Evolutionary conservation across 441 rosid species (phyloP), one percentile per base, ranked within the genome.

Genomic region (Mallotus japonicus): DNA sequence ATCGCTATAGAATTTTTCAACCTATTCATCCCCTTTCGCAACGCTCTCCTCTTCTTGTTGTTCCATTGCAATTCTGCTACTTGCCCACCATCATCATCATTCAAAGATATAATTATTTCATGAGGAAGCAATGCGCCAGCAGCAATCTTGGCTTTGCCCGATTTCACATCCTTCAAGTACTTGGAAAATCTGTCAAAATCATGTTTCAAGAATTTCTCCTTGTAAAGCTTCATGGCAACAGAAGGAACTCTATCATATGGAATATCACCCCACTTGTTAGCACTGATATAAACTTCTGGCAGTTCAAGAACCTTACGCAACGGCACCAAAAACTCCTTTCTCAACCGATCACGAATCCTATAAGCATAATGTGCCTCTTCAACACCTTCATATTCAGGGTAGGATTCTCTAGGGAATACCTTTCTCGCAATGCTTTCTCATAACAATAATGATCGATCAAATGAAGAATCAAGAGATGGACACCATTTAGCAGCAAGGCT

Each of bases 221-320:
- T 53, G 69, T 69, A 69, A 16, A 10, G 17, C 40, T 69, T 62
- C 78, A 69, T 75, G 1, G 70, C 70, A 2, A 62, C 63, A 12
- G 73, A 69, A 12, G 78, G 8, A 19, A 75, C 74, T 12, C 69
- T 19, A 16, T 44, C 51, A 46, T 75, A 70, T 0, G 69, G 55
- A 55, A 70, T 32, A n/a, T 15, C 22, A n/a, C 53, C 14, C 67
- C 67, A 63, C 13, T 17, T 63, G 8, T 63, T 17, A n/a, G 47
- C 44, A 12, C 74, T 53, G 11, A 73, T 77, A 20, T 62, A 78
- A 16, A 78, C 72, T 57, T 64, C 72, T 0, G 81, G 75, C 61
- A 78, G n/a, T 51, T 78, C 57, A 19, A 78, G 77, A 13, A 42
- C 75, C 61, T 74, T 65, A 3, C 71, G 70, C 17, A 78, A 51